These are phyloP conservation scores for Populus ilicifolia DNA, from an alignment of 345 rosid genomes.

Conservation along the genomic window DNA sequence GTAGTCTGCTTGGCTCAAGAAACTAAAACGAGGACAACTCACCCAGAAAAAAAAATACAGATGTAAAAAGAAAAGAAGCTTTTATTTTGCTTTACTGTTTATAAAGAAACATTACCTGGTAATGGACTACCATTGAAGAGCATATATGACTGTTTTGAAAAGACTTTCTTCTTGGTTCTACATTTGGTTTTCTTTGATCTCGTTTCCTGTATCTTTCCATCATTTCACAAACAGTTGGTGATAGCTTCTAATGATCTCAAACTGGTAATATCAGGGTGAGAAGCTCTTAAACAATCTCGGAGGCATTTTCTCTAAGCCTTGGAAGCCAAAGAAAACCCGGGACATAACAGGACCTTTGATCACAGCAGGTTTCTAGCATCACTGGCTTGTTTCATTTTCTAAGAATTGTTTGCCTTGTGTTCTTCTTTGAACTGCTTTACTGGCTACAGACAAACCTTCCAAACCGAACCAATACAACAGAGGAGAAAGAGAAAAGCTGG, in stretches of 20 bases:
- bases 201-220: not conserved
- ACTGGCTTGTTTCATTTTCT: not conserved
- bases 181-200: not conserved
- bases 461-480: conserved; percentile 9
- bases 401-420: not conserved
- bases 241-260: not conserved
- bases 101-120: not conserved
- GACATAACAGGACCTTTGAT: conserved; percentile 26
- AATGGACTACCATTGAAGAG: not conserved
- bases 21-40: not conserved
- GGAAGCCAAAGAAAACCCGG: conserved; percentile 28
- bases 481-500: conserved; percentile 24
- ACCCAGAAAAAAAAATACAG: not conserved
- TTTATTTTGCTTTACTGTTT: not conserved
- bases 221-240: not conserved
- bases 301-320: conserved; percentile 34
- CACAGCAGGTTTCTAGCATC: conserved; percentile 18
- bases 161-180: not conserved
- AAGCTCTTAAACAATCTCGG: conserved; percentile 33
- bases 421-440: not conserved
- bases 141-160: not conserved
- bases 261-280: conserved; percentile 20
- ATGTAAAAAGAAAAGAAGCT: not conserved
- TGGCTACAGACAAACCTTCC: conserved; percentile 19
- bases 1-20: not conserved